Evolutionary conservation across 352 stramenopile genomes (phyloP).

Genomic region (Phytophthora colocasiae): DNA sequence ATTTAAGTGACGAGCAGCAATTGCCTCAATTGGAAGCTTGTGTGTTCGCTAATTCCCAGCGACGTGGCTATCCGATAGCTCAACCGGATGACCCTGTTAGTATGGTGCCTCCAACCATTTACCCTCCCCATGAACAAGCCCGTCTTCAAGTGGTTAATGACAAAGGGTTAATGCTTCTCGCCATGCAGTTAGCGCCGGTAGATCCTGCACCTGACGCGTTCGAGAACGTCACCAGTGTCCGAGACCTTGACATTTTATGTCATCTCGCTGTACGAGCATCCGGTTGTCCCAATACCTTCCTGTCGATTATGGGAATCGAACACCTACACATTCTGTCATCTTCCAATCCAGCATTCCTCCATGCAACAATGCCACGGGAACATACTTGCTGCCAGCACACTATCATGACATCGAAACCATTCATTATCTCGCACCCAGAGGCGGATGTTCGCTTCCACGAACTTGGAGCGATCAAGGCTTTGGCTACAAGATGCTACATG

Average conservation of each 20-base stretch:
- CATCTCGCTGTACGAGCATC: conserved; percentile 28
- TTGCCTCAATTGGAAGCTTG: conserved; percentile 24
- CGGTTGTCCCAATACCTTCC: conserved; percentile 22
- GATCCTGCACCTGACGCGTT: conserved; percentile 11
- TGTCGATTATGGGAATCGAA: conserved; percentile 31
- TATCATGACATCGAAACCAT: conserved; percentile 34
- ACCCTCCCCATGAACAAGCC: conserved; percentile 43
- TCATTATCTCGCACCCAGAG: conserved; percentile 36
- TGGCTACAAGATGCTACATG: conserved; percentile 17
- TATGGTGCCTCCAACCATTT: conserved; percentile 25
- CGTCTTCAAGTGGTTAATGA: conserved; percentile 38
- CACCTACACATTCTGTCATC: conserved; percentile 33
- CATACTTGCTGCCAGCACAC: conserved; percentile 34
- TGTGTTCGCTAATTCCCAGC: conserved; percentile 30
- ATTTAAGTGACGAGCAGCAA: conserved; percentile 16
- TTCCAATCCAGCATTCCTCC: conserved; percentile 18
- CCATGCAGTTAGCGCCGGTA: conserved; percentile 15
- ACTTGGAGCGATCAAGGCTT: conserved; percentile 8
- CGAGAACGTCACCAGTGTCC: conserved; percentile 9
- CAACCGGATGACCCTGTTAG: conserved; percentile 24
- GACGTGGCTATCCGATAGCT: conserved; percentile 42
- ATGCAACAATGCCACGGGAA: conserved; percentile 25
- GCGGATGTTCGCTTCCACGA: conserved; percentile 41
- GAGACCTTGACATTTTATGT: conserved; percentile 32
- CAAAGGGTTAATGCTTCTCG: conserved; percentile 18